Conservation (phyloP, 116 monocot genomes). For the Dioscorea cayenensis region DNA sequence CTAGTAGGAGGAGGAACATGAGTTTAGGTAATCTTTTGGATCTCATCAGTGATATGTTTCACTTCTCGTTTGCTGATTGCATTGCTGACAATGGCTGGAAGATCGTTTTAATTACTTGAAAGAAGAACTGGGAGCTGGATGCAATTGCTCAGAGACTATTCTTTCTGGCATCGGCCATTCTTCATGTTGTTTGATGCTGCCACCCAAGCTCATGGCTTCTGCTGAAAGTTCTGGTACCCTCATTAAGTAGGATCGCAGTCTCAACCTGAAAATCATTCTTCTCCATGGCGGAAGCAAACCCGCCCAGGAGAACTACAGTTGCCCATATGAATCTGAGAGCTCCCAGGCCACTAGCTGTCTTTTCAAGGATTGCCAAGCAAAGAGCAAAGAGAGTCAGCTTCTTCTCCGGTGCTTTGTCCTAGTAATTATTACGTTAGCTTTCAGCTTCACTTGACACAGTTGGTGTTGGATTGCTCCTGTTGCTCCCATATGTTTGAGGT, state of each 20-base stretch:
- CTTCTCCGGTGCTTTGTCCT: slow-evolving; percentile 24
- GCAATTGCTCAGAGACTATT: slow-evolving; percentile 20
- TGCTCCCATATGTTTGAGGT: slow-evolving; percentile 4
- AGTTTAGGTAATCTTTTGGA: not conserved
- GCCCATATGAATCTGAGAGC: slow-evolving; percentile 39
- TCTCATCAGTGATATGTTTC: not conserved
- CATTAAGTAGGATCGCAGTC: slow-evolving; percentile 27
- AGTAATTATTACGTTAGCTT: not conserved
- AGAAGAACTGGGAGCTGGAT: slow-evolving; percentile 10
- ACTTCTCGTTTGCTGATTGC: not conserved
- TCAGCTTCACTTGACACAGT: not conserved
- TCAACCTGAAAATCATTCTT: slow-evolving; percentile 31
- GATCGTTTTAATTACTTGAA: slow-evolving; percentile 7
- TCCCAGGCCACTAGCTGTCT: slow-evolving; percentile 32
- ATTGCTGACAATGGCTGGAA: slow-evolving; percentile 8
- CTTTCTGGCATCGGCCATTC: slow-evolving; percentile 11
- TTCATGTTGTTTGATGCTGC: slow-evolving; percentile 46
- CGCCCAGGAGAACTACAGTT: slow-evolving; percentile 38
- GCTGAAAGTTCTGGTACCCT: slow-evolving; percentile 33
- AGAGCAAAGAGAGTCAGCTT: slow-evolving; percentile 40
- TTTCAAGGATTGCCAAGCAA: slow-evolving; percentile 27
- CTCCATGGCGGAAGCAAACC: slow-evolving; percentile 19
- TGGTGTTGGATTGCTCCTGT: not conserved
- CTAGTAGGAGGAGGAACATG: too few relatives aligned
- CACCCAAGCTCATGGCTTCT: slow-evolving; percentile 44